Evolutionary conservation across 73 alveolate species (phyloP).

Genomic region (Stentor coeruleus): DNA sequence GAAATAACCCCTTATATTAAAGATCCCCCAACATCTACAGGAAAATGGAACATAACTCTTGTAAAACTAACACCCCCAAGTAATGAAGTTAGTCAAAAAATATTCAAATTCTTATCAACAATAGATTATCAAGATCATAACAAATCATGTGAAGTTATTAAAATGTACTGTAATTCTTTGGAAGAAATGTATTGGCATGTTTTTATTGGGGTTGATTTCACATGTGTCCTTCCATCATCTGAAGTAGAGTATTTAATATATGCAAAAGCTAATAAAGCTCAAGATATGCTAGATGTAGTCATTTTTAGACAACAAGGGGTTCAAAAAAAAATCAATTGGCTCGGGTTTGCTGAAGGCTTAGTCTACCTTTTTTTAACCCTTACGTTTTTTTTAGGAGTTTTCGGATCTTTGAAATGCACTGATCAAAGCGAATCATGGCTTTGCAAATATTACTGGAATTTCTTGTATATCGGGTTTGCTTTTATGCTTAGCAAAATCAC

Average conservation of each 20-base stretch:
- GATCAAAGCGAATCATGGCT: not conserved
- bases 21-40: conserved; percentile 3
- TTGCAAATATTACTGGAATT: not conserved
- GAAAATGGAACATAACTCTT: not conserved
- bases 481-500: too few relatives aligned
- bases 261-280: not conserved
- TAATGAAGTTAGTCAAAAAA: too few relatives aligned
- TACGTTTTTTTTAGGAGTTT: not conserved
- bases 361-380: not conserved
- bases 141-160: not conserved
- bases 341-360: not conserved
- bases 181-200: not conserved
- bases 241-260: not conserved
- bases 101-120: too few relatives aligned
- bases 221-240: not conserved
- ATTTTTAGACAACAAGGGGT: not conserved
- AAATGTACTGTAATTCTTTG: too few relatives aligned
- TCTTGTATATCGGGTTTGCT: not conserved
- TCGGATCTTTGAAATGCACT: not conserved
- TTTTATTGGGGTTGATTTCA: not conserved
- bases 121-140: not conserved
- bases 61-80: not conserved
- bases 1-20: not conserved
- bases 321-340: not conserved
- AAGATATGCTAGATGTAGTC: not conserved